Conservation (phyloP, 2,329 filamentous ascomycete species). For the Exophiala aquamarina region DNA sequence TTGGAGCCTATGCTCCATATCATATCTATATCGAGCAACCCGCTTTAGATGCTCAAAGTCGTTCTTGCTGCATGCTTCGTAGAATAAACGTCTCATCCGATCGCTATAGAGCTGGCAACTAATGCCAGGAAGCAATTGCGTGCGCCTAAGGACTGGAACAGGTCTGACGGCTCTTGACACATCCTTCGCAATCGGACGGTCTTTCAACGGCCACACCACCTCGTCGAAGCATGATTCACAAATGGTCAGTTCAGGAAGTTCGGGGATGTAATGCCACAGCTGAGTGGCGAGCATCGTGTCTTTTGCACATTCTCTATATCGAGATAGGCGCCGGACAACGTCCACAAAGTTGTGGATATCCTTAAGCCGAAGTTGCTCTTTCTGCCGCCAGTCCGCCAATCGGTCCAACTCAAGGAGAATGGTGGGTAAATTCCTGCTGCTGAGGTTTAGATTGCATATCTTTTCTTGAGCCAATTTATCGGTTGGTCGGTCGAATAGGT, state of each 20-base stretch:
- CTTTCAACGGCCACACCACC: conserved; percentile 67
- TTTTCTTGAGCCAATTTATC: conserved; percentile 48
- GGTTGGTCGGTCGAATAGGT: conserved; percentile 23
- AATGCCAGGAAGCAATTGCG: conserved; percentile 29
- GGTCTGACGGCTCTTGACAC: conserved; percentile 64
- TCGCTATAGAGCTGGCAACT: conserved; percentile 79
- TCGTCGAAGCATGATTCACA: conserved; percentile 86
- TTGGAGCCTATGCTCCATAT: conserved; percentile 60
- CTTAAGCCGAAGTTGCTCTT: conserved; percentile 39
- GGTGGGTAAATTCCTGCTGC: conserved; percentile 55
- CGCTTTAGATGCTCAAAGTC: conserved; percentile 68
- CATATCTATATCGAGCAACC: conserved; percentile 57
- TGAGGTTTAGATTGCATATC: conserved; percentile 69
- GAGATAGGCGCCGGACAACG: conserved; percentile 60
- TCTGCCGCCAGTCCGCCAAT: conserved; percentile 47
- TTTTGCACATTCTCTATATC: conserved; percentile 63
- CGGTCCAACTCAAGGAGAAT: conserved; percentile 59
- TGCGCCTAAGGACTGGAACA: conserved; percentile 50
- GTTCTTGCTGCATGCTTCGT: conserved; percentile 62
- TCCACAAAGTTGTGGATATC: conserved; percentile 64
- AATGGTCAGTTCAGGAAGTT: conserved; percentile 74
- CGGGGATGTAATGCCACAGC: conserved; percentile 76
- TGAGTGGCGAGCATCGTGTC: conserved; percentile 62
- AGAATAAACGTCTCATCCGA: conserved; percentile 75
- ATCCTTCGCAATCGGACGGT: conserved; percentile 59